Evolutionary conservation across 169 alveolate genomes (phyloP), one percentile per base, ranked within the genome.

Genomic region (Miamiensis avidus): DNA sequence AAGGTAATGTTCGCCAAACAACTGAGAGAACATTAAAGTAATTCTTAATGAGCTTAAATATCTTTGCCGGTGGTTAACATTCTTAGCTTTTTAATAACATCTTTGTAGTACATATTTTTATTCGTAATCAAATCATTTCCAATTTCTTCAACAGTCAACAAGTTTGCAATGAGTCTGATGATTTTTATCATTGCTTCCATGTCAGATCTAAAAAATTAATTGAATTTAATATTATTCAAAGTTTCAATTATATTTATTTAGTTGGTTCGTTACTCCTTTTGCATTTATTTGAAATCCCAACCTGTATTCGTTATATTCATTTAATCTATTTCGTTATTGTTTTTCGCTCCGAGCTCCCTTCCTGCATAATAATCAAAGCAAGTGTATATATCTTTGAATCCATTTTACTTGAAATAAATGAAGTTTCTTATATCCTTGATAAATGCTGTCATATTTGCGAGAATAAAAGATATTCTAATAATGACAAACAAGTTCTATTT

Each of bases 381-480:
- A 29, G 75, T 34, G 1, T 78, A 75, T 1, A 86, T 86, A 75
- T 86, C 90, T 49, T 82, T 64, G 65, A 86, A 86, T 27, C 72
- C 77, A 32, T 79, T 81, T 20, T 49, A 81, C 31, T 86, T 25
- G 65, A 75, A 86, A 31, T 81, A 86, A 20, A 86, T 86, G 29
- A 86, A 29, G 65, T 79, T 81, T 65, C 90, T 86, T 6, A 86
- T 86, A 49, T 82, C 82, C 32, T 86, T 83, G 81, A 69, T 81
- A 49, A 79, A 86, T 26, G 90, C 81, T 0, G 90, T 86, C 33
- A 86, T 79, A 75, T 86, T 86, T 31, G 90, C 90, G 64, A 86
- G 81, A 49, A 86, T 74, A 75, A 81, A 86, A 0, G 90, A 79
- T n/a, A 84, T 82, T 81, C 90, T 82, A 65, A 86, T 86, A 30